Conservation (phyloP, 352 stramenopile genomes). For the Blastocystis sp. region DNA sequence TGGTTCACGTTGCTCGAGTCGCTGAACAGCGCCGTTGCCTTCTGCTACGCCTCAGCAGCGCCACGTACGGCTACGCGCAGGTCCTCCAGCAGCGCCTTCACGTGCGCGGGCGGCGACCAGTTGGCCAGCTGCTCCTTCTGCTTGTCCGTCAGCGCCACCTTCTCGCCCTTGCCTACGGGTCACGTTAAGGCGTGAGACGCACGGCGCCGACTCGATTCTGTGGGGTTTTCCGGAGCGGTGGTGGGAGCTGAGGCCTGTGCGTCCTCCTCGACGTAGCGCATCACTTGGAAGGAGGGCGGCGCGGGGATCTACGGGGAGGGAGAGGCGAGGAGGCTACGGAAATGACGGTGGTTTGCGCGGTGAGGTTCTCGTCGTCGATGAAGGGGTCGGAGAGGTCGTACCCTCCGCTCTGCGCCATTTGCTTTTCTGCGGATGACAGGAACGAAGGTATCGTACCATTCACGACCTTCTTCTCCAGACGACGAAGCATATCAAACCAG, state of each 20-base stretch:
- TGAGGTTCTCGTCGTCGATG: constrained; percentile 57
- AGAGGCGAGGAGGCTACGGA: not conserved
- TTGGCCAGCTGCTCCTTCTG: constrained; percentile 43
- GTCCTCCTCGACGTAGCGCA: constrained; percentile 31
- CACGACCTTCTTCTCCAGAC: constrained; percentile 54
- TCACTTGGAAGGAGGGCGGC: constrained; percentile 53
- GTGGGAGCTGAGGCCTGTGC: not conserved
- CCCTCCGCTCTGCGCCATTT: constrained; percentile 49
- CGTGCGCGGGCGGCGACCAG: not conserved
- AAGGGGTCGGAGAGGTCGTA: constrained; percentile 62
- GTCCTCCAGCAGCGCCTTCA: constrained; percentile 1
- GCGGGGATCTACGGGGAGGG: constrained; percentile 12
- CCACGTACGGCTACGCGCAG: not conserved
- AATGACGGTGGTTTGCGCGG: not conserved
- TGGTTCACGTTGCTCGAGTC: not conserved
- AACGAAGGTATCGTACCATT: constrained; percentile 16
- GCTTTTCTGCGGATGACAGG: constrained; percentile 41
- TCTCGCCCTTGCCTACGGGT: constrained; percentile 45
- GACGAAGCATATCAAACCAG: constrained; percentile 65
- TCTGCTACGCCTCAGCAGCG: not conserved
- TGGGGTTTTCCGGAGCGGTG: not conserved
- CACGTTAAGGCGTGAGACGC: not conserved
- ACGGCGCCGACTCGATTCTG: constrained; percentile 27
- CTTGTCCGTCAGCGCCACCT: constrained; percentile 8
- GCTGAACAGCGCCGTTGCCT: not conserved